Evolutionary conservation across 192 early-diverging fungal genomes (phyloP), one percentile per base, ranked within the genome.

Genomic region (Polychytrium aggregatum): DNA sequence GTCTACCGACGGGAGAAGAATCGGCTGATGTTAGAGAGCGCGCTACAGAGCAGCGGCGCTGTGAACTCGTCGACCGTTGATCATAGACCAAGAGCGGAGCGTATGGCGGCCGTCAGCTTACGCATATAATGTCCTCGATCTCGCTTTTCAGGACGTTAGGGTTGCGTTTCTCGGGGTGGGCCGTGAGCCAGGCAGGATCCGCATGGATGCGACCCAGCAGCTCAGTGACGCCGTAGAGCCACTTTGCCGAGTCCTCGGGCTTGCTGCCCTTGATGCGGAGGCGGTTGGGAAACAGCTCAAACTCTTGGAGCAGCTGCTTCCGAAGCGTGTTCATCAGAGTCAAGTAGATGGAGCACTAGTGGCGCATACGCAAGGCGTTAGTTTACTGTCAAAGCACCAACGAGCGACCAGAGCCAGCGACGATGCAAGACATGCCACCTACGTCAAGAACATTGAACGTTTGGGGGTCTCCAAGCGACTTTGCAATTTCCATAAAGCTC

Each of bases 401-500:
- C 11, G 31, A 33, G 31, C 6, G 4, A 8, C 11, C 31, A 4
- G 31, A 33, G 31, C 4, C 31, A 11, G 6, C 31, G 11, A 11
- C 4, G 4, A 11, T 33, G 31, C 31, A 33, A 11, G 6, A 33
- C 4, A 33, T 33, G 31, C 31, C 31, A 44, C 40, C 16, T 30
- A 52, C 50, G 44, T 59, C 57, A 2, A 9, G 22, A 2, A 31
- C 8, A 18, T 39, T 48, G 36, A 48, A 52, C 27, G 20, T 16
- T 7, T 40, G 33, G 14, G 7, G 16, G 5, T 31, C 27, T 17
- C 28, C 25, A 26, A 33, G 20, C 3, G 38, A 6, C 31, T 56
- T 61, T n/a, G 30, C 10, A 7, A 52, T 34, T 4, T 41, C 27
- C 17, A 30, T 50, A 17, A 65, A 56, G 20, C 30, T 37, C 3